Base-by-base conservation (phyloP, 2,329 filamentous ascomycete genomes). In the Pyricularia grisea region DNA sequence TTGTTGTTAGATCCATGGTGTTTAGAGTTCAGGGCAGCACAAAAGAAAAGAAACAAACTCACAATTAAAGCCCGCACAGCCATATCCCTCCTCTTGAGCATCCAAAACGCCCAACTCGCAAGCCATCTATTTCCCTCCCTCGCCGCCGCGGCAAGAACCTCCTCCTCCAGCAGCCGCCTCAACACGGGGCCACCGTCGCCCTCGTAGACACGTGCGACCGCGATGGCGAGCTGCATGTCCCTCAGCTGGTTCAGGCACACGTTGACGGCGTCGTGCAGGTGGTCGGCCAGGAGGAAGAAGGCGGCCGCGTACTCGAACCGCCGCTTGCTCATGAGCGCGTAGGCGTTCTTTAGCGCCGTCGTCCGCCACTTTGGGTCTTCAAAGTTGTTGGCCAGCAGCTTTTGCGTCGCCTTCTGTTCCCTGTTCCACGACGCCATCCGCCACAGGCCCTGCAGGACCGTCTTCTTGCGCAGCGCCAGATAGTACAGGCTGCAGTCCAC, bases 51-150 rank as follows among this genome's bases (percentile, higher is more conserved):
- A 14, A 17, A n/a, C 23, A 4, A 23, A 80, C 89, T 82, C 80
- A 93, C 90, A 73, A 97, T 90, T 3, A 99, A 82, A 7, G 91
- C 88, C 68, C 92, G 88, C 7, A 97, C 93, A 6, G 94, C 92
- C 83, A 93, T 91, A 73, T 96, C 92, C 70, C 90, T 88, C 71
- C 91, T 87, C 55, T 88, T 88, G 5, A 98, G 84, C 85, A 97
- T 92, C 90, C 93, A 97, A 76, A 97, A 97, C 2, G 92, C 92
- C 95, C 95, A 99, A 0, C 92, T 95, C 12, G 94, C 92, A 70
- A 97, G 87, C 94, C 95, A 99, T 69, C 94, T 86, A 75, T 99
- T 94, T 2, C 93, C 93, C 72, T 94, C 89, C 60, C 88, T 85
- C 0, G 91, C 88, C 23, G 95, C 95, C 71, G 92, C 80, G 0